Conservation (phyloP, 306 rosid genomes). For the Lathyrus tuberosus region DNA sequence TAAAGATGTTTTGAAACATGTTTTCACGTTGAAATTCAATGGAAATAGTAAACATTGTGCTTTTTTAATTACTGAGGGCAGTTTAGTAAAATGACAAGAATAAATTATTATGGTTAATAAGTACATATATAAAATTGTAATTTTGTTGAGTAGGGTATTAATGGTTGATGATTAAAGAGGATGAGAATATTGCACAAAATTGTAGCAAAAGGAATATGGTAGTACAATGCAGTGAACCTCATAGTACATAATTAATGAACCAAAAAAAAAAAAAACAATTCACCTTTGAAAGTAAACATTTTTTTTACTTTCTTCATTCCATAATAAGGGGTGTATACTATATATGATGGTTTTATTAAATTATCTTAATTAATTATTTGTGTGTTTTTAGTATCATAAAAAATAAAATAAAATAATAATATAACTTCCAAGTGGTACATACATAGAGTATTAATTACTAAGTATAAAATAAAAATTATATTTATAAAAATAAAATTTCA, state of each 20-base stretch:
- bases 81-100: not conserved
- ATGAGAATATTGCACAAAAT: constrained; percentile 6
- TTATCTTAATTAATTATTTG: not conserved
- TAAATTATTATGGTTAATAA: not conserved
- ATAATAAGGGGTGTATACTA: not conserved
- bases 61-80: not conserved
- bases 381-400: not conserved
- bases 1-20: not conserved
- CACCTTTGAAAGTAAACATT: constrained; percentile 30
- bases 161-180: not conserved
- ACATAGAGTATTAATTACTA: too few species aligned
- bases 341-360: not conserved
- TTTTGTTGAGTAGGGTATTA: not conserved
- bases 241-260: constrained; percentile 31
- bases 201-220: constrained; percentile 34
- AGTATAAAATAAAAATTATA: too few species aligned
- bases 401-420: not conserved
- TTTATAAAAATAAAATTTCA: too few species aligned
- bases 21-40: too few species aligned
- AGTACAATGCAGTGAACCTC: constrained; percentile 35
- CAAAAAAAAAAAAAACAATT: constrained; percentile 26
- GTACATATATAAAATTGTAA: not conserved
- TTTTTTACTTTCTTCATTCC: not conserved
- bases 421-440: not conserved
- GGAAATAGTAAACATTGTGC: not conserved